Conservation (phyloP, 2,329 filamentous ascomycete genomes). For the Alternaria sp. region DNA sequence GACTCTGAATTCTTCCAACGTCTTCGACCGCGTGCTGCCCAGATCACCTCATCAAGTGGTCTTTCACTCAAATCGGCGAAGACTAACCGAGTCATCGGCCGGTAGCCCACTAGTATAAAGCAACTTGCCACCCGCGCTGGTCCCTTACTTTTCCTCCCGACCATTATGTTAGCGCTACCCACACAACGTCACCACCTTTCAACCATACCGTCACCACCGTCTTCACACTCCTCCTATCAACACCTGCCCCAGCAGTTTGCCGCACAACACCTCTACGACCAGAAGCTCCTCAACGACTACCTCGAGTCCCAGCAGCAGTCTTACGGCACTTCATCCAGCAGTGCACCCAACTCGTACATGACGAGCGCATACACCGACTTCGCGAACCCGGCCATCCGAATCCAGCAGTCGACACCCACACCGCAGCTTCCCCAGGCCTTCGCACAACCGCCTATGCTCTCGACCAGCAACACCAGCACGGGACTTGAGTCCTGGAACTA, state of each 20-base stretch:
- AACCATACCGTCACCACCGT: slow-evolving; percentile 40
- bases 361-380: slow-evolving; percentile 41
- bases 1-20: slow-evolving; percentile 31
- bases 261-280: slow-evolving; percentile 37
- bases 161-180: slow-evolving; percentile 48
- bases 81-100: slow-evolving; percentile 39
- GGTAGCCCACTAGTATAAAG: slow-evolving; percentile 45
- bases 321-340: slow-evolving; percentile 25
- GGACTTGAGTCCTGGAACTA: slow-evolving; percentile 44
- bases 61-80: slow-evolving; percentile 29
- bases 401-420: slow-evolving; percentile 51
- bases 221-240: slow-evolving; percentile 39
- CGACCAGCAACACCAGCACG: slow-evolving; percentile 29
- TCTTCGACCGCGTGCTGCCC: slow-evolving; percentile 34
- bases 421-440: slow-evolving; percentile 40
- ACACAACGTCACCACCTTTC: slow-evolving; percentile 47
- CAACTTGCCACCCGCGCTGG: slow-evolving; percentile 46
- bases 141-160: slow-evolving; percentile 39
- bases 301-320: slow-evolving; percentile 45
- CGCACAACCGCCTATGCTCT: slow-evolving; percentile 41
- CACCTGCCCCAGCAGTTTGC: slow-evolving; percentile 33
- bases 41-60: slow-evolving; percentile 45
- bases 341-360: slow-evolving; percentile 40
- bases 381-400: slow-evolving; percentile 47
- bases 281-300: slow-evolving; percentile 47